Conservation (phyloP, 345 rosid genomes). For the Populus davidiana region DNA sequence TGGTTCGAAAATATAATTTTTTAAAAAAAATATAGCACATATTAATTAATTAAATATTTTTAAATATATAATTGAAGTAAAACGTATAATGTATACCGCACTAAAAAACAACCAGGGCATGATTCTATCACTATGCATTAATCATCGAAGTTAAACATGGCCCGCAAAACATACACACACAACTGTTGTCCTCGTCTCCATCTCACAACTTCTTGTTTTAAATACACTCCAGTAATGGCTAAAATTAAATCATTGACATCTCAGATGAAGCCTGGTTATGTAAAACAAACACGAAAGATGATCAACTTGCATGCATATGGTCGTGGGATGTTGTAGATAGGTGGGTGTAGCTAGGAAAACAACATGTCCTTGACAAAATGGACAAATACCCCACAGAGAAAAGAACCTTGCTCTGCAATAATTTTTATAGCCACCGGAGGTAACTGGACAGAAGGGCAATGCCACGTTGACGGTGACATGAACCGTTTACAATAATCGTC, state of each 20-base stretch:
- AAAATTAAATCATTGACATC: constrained; percentile 10
- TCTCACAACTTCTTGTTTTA: neutral
- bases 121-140: no score
- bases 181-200: neutral
- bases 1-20: no score
- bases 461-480: no score
- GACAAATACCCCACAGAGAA: constrained; percentile 14
- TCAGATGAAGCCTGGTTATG: neutral
- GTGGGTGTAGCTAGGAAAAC: neutral
- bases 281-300: constrained; percentile 8
- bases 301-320: no score
- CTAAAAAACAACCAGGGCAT: no score
- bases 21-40: no score
- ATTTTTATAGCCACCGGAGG: neutral
- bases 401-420: neutral
- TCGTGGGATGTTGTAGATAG: neutral
- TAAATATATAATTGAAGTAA: no score
- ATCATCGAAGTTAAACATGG: neutral
- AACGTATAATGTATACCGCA: no score
- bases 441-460: neutral
- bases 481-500: neutral
- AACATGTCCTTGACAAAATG: constrained; percentile 18
- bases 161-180: neutral
- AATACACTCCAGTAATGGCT: constrained; percentile 11
- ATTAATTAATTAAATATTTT: no score